phyloP scores from a whole-genome alignment of 768 basidiomycete species.

The Lyophyllum shimeji region DNA sequence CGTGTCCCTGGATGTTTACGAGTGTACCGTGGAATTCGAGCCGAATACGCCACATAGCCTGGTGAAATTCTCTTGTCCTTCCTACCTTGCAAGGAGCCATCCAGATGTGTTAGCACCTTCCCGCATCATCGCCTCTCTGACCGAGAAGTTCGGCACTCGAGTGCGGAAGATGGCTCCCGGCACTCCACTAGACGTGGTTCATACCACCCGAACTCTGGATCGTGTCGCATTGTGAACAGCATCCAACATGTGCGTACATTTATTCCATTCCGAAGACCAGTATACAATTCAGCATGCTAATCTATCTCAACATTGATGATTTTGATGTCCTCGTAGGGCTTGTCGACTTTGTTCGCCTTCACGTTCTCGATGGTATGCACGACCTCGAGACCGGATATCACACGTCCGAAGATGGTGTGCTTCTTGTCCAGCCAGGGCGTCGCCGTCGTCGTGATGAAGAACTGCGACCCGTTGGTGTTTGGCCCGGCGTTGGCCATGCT shows the following conservation, averaged over 20 bases:
- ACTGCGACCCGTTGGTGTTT: constrained; percentile 91
- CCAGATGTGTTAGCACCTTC: constrained; percentile 19
- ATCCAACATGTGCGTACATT: not conserved
- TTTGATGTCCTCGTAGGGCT: constrained; percentile 93
- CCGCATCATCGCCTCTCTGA: constrained; percentile 29
- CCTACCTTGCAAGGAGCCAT: constrained; percentile 19
- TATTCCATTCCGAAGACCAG: not conserved
- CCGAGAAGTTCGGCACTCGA: constrained; percentile 31
- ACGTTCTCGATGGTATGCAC: constrained; percentile 92
- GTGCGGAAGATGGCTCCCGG: constrained; percentile 23
- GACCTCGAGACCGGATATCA: constrained; percentile 84
- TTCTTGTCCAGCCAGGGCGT: constrained; percentile 93
- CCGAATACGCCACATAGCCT: constrained; percentile 31
- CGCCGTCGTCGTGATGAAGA: constrained; percentile 96
- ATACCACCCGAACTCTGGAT: constrained; percentile 38
- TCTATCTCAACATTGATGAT: constrained; percentile 80
- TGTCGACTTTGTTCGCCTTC: constrained; percentile 80
- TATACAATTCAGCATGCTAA: constrained; percentile 29
- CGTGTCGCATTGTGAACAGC: constrained; percentile 45
- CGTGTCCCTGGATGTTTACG: constrained; percentile 51
- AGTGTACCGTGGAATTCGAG: constrained; percentile 30
- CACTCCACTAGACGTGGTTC: constrained; percentile 25
- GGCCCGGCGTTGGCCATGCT: constrained; percentile 96
- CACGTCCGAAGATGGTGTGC: constrained; percentile 91
- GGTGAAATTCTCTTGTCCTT: constrained; percentile 61